Evolutionary conservation across 2,329 filamentous ascomycete species (phyloP).

Genomic region (Bipolaris cookei): DNA sequence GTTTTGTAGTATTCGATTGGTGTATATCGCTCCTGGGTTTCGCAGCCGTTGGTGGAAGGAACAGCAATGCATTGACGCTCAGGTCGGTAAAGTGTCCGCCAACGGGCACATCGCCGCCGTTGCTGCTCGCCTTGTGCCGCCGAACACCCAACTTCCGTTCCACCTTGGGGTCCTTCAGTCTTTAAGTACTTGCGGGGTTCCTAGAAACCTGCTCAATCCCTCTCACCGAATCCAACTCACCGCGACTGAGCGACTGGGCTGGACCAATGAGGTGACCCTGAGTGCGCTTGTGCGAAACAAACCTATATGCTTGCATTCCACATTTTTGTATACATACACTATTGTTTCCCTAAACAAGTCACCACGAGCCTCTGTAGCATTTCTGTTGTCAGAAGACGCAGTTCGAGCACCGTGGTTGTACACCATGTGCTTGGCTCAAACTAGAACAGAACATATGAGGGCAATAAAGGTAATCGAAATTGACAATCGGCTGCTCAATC

Average conservation of each 20-base stretch:
- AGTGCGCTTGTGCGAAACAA: neutral
- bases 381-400: slow-evolving; percentile 1
- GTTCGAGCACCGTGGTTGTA: neutral
- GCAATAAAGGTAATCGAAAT: neutral
- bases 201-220: slow-evolving; percentile 6
- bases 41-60: neutral
- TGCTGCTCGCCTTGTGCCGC: neutral
- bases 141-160: neutral
- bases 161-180: neutral
- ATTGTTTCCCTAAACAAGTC: neutral
- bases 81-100: neutral
- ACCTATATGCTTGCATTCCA: no score
- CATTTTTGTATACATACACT: neutral
- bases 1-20: neutral
- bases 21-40: neutral
- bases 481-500: neutral
- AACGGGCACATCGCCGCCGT: neutral
- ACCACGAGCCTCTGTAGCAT: neutral
- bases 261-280: neutral
- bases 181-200: neutral
- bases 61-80: neutral
- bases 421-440: neutral
- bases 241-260: neutral
- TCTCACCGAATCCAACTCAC: neutral
- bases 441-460: neutral